Conservation (phyloP, 768 basidiomycete species). For the Serendipita sp. region DNA sequence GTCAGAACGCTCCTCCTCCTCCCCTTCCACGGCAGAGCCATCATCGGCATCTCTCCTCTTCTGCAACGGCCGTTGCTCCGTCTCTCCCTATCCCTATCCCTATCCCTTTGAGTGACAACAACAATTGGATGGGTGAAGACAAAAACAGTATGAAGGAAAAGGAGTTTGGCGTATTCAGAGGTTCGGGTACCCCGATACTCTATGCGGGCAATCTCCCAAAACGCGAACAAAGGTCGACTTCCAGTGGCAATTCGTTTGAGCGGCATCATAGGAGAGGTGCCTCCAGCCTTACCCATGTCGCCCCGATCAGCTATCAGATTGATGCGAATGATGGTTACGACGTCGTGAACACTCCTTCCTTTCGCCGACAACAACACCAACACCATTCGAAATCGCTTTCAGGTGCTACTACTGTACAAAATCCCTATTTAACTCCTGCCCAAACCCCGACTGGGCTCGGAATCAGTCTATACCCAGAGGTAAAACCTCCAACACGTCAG, state of each 20-base stretch:
- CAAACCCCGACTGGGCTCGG: not conserved
- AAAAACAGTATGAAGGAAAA: not conserved
- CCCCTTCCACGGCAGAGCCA: not conserved
- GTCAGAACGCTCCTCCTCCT: not conserved
- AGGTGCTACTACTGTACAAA: not conserved
- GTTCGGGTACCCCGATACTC: not conserved
- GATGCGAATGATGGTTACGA: too few relatives aligned
- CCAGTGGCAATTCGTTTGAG: not conserved
- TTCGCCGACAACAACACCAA: not conserved
- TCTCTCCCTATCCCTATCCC: not conserved
- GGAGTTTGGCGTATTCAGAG: not conserved
- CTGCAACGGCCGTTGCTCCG: not conserved
- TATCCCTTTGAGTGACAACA: not conserved
- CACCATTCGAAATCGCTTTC: not conserved
- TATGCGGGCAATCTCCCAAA: not conserved
- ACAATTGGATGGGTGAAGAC: not conserved
- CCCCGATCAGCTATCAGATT: too few relatives aligned
- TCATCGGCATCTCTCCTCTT: slow-evolving; percentile 1
- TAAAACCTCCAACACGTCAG: not conserved
- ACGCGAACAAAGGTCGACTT: not conserved
- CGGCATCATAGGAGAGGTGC: not conserved
- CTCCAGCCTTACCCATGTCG: too few relatives aligned
- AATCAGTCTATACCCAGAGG: not conserved
- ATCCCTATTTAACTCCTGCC: not conserved
- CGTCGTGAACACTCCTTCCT: not conserved